These are phyloP conservation scores for Wickerhamomyces sydowiorum DNA, from an alignment of 805 yeast species.

Conservation along the genomic window DNA sequence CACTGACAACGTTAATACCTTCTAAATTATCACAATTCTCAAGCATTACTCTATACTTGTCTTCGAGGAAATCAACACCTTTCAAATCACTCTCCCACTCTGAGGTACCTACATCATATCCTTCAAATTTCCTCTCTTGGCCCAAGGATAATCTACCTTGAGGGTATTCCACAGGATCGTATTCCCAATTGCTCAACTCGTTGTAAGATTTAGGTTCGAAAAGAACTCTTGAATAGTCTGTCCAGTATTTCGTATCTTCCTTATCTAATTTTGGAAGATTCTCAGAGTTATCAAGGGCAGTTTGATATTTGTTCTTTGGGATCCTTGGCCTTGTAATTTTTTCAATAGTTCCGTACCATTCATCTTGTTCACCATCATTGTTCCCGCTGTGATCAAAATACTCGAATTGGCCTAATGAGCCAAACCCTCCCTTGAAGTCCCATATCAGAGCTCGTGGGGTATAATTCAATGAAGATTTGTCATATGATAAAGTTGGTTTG, in stretches of 20 bases:
- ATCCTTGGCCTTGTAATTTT: conserved; percentile 32
- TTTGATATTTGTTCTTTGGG: conserved; percentile 55
- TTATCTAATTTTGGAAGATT: conserved; percentile 28
- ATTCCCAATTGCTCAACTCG: conserved; percentile 55
- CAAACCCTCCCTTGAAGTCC: conserved; percentile 76
- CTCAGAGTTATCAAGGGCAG: conserved; percentile 47
- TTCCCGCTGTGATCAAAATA: conserved; percentile 24
- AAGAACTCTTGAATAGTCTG: conserved; percentile 68
- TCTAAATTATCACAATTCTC: conserved; percentile 73
- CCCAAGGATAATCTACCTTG: conserved; percentile 20
- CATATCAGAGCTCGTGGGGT: conserved; percentile 81
- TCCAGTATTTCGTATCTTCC: conserved; percentile 60
- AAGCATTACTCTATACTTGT: conserved; percentile 49
- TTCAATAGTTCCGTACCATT: conserved; percentile 15
- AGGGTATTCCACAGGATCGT: conserved; percentile 30
- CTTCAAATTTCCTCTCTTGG: conserved; percentile 36
- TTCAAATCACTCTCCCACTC: conserved; percentile 41
- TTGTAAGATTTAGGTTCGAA: conserved; percentile 57
- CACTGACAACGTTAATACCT: conserved; percentile 68
- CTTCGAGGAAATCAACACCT: conserved; percentile 51
- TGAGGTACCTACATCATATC: conserved; percentile 49
- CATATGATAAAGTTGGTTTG: conserved; percentile 31
- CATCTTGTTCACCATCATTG: neutral
- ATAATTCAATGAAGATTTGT: conserved; percentile 45
- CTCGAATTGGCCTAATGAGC: conserved; percentile 54